Evolutionary conservation across 2,329 filamentous ascomycete species (phyloP).

Genomic region (Thelonectria olida): DNA sequence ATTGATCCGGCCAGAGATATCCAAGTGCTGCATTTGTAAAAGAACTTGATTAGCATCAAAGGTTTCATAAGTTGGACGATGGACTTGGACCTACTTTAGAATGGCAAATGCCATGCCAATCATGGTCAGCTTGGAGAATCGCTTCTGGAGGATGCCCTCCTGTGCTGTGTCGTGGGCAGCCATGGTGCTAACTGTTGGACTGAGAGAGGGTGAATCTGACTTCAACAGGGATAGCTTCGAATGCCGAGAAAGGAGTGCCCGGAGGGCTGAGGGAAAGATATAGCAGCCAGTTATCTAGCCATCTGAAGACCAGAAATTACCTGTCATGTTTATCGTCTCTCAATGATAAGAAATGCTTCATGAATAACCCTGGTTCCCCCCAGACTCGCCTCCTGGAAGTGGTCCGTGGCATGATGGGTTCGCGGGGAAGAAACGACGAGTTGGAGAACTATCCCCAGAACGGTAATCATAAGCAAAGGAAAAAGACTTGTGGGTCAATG

Average conservation of each 20-base stretch:
- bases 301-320: not conserved
- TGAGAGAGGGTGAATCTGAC: no score
- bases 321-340: not conserved
- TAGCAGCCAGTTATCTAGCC: constrained; percentile 5
- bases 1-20: constrained; percentile 53
- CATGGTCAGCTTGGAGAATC: constrained; percentile 37
- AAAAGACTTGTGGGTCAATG: not conserved
- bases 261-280: no score
- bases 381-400: not conserved
- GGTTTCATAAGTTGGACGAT: not conserved
- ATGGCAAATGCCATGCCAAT: constrained; percentile 54
- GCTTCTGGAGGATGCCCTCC: constrained; percentile 33
- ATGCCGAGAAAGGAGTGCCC: not conserved
- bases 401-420: not conserved
- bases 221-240: no score
- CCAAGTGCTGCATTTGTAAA: constrained; percentile 40
- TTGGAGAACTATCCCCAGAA: constrained; percentile 13
- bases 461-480: constrained; percentile 29
- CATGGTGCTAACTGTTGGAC: no score
- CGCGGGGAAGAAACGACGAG: constrained; percentile 20
- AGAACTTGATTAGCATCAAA: constrained; percentile 1
- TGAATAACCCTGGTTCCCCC: no score
- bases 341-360: not conserved
- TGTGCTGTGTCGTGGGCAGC: constrained; percentile 1
- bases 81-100: constrained; percentile 45